Base-by-base conservation (phyloP, 441 rosid species). In the Adansonia rubrostipa region DNA sequence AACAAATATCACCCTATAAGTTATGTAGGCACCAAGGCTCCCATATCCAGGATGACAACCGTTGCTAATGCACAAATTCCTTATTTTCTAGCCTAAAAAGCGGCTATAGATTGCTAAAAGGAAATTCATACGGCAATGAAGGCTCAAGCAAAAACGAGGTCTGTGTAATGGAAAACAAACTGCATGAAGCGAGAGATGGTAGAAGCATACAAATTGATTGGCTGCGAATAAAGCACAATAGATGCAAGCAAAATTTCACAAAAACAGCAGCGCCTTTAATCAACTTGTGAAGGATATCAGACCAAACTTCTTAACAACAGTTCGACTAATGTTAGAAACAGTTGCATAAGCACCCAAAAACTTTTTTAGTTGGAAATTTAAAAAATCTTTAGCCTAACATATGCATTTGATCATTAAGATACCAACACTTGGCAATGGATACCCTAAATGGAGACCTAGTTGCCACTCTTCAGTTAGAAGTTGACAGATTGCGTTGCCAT, bases 351-450 rank as follows among this genome's bases (percentile, higher is more conserved):
- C 14, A 4, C 14, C 58, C 20, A 8, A 51, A 51, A 51, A 5
- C 28, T 15, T 8, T 53, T 67, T 14, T 11, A 71, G 44, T 33
- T 71, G 9, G 53, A 71, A 33, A 4, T 9, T 6, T 71, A 3
- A 71, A 51, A 71, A 8, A 71, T 28, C 74, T 51, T 51, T 15
- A 47, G 74, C 47, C 24, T 33, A 45, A 71, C 44, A 28, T 9
- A 71, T 51, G 24, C 48, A 56, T 36, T 72, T 56, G 3, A 56
- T 54, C 28, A 36, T 51, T 54, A 36, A 36, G n/a, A 54, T 72
- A 9, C 17, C 28, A 72, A 72, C 36, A 54, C n/a, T 36, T 17
- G 50, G 48, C 6, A 17, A 33, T 64, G 28, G 28, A 24, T 24
- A 24, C 28, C 28, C 28, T 24, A 24, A 24, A 24, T 24, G 28